Base-by-base conservation (phyloP, 352 stramenopile genomes). In the Pythium dissotocum region DNA sequence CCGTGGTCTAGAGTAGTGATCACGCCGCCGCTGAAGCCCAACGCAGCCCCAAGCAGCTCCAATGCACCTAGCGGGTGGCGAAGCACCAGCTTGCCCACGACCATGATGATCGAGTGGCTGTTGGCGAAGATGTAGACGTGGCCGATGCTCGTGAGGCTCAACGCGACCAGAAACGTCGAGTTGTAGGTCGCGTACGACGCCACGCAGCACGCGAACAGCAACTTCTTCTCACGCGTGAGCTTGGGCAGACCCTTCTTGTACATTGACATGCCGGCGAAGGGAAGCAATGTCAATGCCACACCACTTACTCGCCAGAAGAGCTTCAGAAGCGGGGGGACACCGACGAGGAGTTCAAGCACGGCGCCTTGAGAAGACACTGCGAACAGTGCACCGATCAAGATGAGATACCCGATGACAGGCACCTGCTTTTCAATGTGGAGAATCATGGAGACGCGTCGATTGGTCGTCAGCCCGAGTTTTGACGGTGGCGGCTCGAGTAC, bases 81-180 rank as follows among this genome's bases (percentile, higher is more conserved):
- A 8, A 82, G 49, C 46, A 83, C 35, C 12, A 82, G 61, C 65
- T 89, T 89, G n/a, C 73, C 67, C 6, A 74, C 52, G 33, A 89
- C 79, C 38, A 87, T 62, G 33, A 89, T 64, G 60, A 89, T 57
- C 66, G 78, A 87, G 63, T 87, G 79, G 46, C 77, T 77, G 55
- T 85, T 87, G 63, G 59, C 71, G 35, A 89, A 87, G 38, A 88
- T 85, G 63, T 87, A 87, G 21, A 75, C 77, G 61, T 86, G 78
- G 8, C 79, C 76, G 57, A 87, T 77, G 33, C 77, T 86, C 16
- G 77, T 86, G 42, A 85, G 73, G 32, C 71, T 78, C 6, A 87
- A 61, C 12, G 81, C 77, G 24, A 79, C 51, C 21, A 89, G 69
- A 65, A 89, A 87, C 30, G 81, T 75, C n/a, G 75, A 61, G 33